Conservation (phyloP, 148 eudicot genomes). For the Fagopyrum esculentum region DNA sequence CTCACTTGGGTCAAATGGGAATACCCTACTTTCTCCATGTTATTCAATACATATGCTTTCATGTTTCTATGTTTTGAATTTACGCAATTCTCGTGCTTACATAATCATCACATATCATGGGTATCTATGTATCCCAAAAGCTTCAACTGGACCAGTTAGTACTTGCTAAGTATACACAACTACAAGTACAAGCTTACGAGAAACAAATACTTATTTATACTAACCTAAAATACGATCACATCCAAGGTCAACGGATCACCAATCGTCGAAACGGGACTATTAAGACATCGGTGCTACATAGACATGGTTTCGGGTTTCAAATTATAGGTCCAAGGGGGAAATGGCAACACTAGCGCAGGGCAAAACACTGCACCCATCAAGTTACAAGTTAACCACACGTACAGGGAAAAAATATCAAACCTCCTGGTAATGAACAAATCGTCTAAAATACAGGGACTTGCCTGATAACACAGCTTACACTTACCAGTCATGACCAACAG, state of each 20-base stretch:
- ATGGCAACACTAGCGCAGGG: too few relatives aligned
- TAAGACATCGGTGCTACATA: too few relatives aligned
- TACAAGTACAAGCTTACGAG: not conserved
- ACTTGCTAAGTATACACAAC: too few relatives aligned
- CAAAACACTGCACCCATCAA: not conserved
- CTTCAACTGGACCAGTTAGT: not conserved
- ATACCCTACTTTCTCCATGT: not conserved
- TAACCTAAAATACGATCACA: too few relatives aligned
- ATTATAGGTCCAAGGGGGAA: too few relatives aligned
- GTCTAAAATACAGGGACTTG: constrained; percentile 3
- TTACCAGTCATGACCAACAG: not conserved
- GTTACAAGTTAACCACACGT: not conserved
- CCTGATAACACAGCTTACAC: not conserved
- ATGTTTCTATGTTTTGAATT: constrained; percentile 1
- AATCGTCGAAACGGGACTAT: too few relatives aligned
- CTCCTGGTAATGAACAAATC: not conserved
- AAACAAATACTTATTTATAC: not conserved
- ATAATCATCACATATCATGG: not conserved
- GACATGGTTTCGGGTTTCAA: too few relatives aligned
- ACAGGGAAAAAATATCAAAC: not conserved
- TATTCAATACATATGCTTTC: not conserved
- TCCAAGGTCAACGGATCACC: too few relatives aligned
- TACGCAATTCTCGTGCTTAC: not conserved
- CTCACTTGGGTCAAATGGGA: not conserved
- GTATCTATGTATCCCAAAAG: not conserved